Conservation (phyloP, 805 yeast genomes). For the Torulaspora gathmanii region DNA sequence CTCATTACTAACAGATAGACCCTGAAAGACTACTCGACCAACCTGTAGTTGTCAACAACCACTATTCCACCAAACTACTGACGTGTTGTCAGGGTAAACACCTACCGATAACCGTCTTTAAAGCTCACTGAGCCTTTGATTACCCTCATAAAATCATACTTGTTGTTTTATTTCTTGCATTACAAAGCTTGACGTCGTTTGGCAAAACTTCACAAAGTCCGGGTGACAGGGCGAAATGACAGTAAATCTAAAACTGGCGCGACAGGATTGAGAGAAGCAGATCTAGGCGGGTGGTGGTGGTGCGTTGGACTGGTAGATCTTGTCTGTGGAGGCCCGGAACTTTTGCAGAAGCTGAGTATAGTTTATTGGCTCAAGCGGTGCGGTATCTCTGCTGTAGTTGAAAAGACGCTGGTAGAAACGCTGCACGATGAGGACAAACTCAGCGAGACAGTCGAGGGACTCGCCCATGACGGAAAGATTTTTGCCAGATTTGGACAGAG, state of each 20-base stretch:
- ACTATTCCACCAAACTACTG: neutral
- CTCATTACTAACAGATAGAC: neutral
- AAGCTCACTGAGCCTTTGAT: constrained; percentile 4
- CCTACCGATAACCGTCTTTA: constrained; percentile 4
- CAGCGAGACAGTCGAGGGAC: constrained; percentile 40
- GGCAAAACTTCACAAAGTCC: constrained; percentile 10
- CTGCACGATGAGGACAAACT: constrained; percentile 32
- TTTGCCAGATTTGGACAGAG: constrained; percentile 28
- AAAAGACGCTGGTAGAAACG: constrained; percentile 28
- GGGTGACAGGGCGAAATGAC: constrained; percentile 9
- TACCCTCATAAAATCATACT: constrained; percentile 10
- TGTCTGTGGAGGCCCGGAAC: constrained; percentile 29
- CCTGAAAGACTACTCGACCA: too few species aligned
- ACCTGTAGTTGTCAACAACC: neutral
- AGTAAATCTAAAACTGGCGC: neutral
- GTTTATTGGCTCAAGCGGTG: constrained; percentile 20
- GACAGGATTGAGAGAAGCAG: neutral
- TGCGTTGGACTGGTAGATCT: constrained; percentile 32
- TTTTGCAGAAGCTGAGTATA: constrained; percentile 25
- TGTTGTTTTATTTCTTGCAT: constrained; percentile 2
- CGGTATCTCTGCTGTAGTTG: constrained; percentile 22
- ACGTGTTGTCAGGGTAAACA: constrained; percentile 20
- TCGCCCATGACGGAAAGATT: constrained; percentile 42
- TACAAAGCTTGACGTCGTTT: neutral
- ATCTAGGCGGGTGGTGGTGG: constrained; percentile 33